phyloP scores from a whole-genome alignment of 2,329 filamentous ascomycete species.

The Byssochlamys sp. region DNA sequence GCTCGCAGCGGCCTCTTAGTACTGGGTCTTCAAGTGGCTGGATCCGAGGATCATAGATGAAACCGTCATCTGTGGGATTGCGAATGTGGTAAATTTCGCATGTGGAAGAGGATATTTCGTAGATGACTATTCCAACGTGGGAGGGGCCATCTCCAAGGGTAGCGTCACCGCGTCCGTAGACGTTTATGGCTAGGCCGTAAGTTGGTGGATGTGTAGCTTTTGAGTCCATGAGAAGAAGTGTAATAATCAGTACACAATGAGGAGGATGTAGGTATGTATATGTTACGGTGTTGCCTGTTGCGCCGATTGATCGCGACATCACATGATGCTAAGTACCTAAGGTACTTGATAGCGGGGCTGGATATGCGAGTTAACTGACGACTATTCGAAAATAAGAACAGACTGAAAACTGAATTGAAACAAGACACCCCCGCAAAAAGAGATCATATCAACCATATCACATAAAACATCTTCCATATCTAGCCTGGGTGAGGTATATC shows the following conservation, averaged over 20 bases:
- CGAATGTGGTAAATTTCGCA: constrained; percentile 16
- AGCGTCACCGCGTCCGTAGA: constrained; percentile 14
- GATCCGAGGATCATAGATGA: constrained; percentile 13
- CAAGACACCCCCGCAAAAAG: no score
- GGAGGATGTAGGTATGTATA: no score
- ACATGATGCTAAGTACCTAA: no score
- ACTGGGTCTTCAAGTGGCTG: constrained; percentile 13
- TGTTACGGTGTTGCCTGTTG: no score
- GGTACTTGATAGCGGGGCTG: no score
- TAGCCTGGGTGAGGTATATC: no score
- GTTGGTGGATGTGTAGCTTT: neutral
- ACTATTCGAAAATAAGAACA: no score
- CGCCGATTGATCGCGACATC: no score
- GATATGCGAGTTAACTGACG: no score
- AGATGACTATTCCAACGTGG: constrained; percentile 13
- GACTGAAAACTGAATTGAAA: no score
- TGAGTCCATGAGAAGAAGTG: neutral
- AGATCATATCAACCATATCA: no score
- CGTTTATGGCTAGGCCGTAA: constrained; percentile 11
- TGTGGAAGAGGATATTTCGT: constrained; percentile 9
- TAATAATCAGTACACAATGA: neutral
- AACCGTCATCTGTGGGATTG: constrained; percentile 9
- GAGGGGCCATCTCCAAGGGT: constrained; percentile 12
- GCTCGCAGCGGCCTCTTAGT: constrained; percentile 12
- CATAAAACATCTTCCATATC: no score